These are phyloP conservation scores for Inga laurina DNA, from an alignment of 306 rosid genomes.

Conservation along the genomic window DNA sequence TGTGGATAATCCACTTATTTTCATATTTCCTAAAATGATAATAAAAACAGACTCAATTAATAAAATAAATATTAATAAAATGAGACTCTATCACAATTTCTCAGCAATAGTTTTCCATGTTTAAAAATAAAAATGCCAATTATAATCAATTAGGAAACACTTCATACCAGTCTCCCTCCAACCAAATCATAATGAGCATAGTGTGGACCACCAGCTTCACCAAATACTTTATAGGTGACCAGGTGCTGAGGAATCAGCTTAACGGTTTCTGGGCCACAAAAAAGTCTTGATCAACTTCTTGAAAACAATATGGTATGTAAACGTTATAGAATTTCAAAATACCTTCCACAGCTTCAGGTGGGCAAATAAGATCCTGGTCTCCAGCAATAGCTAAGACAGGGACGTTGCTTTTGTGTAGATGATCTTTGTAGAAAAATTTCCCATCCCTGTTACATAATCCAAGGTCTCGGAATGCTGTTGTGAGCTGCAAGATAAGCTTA, in stretches of 20 bases:
- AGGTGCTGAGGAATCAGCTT: slow-evolving; percentile 83
- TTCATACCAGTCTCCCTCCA: slow-evolving; percentile 88
- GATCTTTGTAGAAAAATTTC: slow-evolving; percentile 75
- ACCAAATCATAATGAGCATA: slow-evolving; percentile 99
- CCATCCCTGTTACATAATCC: slow-evolving; percentile 76
- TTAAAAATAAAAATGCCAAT: slow-evolving; percentile 13
- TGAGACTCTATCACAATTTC: too few relatives aligned
- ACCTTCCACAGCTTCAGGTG: slow-evolving; percentile 99
- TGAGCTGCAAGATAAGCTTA: slow-evolving; percentile 88
- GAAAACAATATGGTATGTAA: slow-evolving; percentile 16
- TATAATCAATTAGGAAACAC: slow-evolving; percentile 16
- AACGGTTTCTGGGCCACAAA: slow-evolving; percentile 61
- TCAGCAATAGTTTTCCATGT: background rate
- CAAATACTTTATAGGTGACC: slow-evolving; percentile 73
- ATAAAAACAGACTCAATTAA: too few relatives aligned
- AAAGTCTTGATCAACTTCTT: slow-evolving; percentile 22
- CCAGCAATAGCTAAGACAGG: slow-evolving; percentile 95
- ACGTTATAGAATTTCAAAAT: slow-evolving; percentile 26
- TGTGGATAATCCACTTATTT: too few relatives aligned
- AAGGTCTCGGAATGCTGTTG: slow-evolving; percentile 89
- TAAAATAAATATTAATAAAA: too few relatives aligned
- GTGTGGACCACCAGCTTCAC: slow-evolving; percentile 85
- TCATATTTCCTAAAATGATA: too few relatives aligned
- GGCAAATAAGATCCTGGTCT: slow-evolving; percentile 91
- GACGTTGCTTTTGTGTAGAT: slow-evolving; percentile 61